These are phyloP conservation scores for Suillus bovinus DNA, from an alignment of 768 basidiomycete genomes.

Conservation along the genomic window DNA sequence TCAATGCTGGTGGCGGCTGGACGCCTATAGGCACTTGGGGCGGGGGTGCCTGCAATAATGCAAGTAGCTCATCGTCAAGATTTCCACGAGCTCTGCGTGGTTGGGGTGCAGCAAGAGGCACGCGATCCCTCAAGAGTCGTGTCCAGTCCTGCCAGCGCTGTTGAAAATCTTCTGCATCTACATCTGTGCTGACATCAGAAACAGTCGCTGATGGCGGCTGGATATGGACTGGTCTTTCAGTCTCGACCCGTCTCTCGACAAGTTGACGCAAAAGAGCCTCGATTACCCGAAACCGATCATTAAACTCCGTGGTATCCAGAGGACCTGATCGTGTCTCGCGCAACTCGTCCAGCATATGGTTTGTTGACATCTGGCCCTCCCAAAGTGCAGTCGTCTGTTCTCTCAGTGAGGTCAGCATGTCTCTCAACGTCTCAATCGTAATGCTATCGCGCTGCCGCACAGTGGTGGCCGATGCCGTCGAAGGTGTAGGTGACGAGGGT, in stretches of 20 bases:
- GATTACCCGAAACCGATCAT: constrained; percentile 30
- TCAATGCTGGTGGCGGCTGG: constrained; percentile 51
- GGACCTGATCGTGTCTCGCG: constrained; percentile 44
- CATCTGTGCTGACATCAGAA: constrained; percentile 30
- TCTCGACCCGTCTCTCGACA: constrained; percentile 11
- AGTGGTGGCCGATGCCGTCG: constrained; percentile 38
- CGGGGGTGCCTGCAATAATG: constrained; percentile 53
- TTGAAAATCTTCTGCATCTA: constrained; percentile 17
- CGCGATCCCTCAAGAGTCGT: constrained; percentile 27
- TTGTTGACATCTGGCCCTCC: constrained; percentile 61
- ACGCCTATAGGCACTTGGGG: constrained; percentile 40
- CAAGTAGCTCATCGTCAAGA: constrained; percentile 59
- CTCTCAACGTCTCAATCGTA: constrained; percentile 46
- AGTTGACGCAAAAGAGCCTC: constrained; percentile 24
- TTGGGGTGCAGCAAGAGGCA: constrained; percentile 46
- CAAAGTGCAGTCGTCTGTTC: constrained; percentile 59
- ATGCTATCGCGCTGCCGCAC: constrained; percentile 35
- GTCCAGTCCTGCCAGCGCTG: constrained; percentile 18
- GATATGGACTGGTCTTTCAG: constrained; percentile 12
- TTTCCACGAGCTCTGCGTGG: constrained; percentile 47
- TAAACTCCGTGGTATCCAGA: constrained; percentile 41
- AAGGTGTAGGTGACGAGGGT: constrained; percentile 38
- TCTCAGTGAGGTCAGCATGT: constrained; percentile 57
- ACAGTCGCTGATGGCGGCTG: constrained; percentile 26
- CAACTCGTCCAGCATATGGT: constrained; percentile 63